Base-by-base conservation (phyloP, 106 monocot species). In the Narthecium ossifragum region DNA sequence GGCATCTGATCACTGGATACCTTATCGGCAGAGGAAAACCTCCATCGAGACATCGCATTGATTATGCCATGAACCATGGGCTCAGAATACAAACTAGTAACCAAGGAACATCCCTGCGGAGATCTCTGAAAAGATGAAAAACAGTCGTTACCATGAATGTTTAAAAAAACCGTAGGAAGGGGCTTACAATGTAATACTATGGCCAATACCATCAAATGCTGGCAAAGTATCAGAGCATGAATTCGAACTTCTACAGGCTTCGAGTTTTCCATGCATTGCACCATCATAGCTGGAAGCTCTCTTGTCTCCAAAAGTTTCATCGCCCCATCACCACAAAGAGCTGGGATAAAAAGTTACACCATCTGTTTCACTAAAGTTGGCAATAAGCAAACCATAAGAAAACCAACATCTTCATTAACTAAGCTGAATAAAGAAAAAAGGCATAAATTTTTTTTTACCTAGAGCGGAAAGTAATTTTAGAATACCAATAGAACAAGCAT, bases 241-340 rank as follows among this genome's bases (percentile, higher is more conserved):
- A 75, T 41, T 46, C 73, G 74, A 53, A 85, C 59, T 26, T 23
- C 39, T 17, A 34, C 17, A 51, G 66, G 57, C 15, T 57, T 39
- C 3, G 62, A 68, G 43, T 53, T 66, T 54, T 53, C 70, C 59
- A 80, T 28, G 55, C 59, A 48, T 20, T 30, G 31, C 39, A 80
- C 63, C 22, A 86, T 58, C 63, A 68, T 64, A 46, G 67, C 58
- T 43, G 86, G 8, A 26, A 78, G 43, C 30, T 57, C 77, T 55
- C 77, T 52, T 30, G 51, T 89, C 53, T 83, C 63, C 50, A 85
- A 63, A 74, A 94, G 62, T 57, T 57, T 55, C 54, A 75, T 55
- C 15, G 80, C 73, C 31, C 77, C 85, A 65, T 86, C 71, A 51
- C 85, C 75, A 71, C 93, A 94, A 47, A 94, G 78, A 75, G 89